These are phyloP conservation scores for Candolleomyces aberdarensis DNA, from an alignment of 768 basidiomycete species.

Conservation along the genomic window DNA sequence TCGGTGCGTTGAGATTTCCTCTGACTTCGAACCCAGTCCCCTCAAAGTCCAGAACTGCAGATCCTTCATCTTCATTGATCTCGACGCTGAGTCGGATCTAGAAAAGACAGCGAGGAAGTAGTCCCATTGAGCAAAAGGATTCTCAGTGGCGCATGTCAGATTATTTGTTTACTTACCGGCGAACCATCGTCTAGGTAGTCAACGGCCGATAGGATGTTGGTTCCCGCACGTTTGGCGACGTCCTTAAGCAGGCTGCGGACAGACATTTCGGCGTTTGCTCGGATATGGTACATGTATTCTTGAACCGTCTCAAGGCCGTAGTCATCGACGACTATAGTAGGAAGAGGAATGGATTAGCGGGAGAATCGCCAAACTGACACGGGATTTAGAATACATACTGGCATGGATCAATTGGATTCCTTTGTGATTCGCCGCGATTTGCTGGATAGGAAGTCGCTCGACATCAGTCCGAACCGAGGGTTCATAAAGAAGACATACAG, in stretches of 20 bases:
- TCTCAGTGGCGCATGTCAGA: not conserved
- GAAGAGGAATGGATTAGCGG: conserved; percentile 8
- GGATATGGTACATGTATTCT: conserved; percentile 91
- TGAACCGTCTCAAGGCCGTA: conserved; percentile 86
- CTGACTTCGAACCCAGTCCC: conserved; percentile 83
- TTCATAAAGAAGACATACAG: conserved; percentile 44
- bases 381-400: conserved; percentile 39
- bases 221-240: conserved; percentile 67
- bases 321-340: conserved; percentile 69
- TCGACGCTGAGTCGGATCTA: conserved; percentile 75
- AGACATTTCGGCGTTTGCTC: conserved; percentile 81
- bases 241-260: conserved; percentile 80
- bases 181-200: conserved; percentile 91
- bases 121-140: not conserved
- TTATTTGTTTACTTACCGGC: conserved; percentile 47
- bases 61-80: conserved; percentile 71
- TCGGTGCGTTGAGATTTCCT: conserved; percentile 82
- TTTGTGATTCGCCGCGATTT: conserved; percentile 94
- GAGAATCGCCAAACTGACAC: not conserved
- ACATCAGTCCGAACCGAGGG: not conserved
- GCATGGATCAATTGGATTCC: conserved; percentile 83
- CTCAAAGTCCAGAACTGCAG: conserved; percentile 81
- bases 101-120: not conserved
- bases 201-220: conserved; percentile 60
- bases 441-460: conserved; percentile 39